These are phyloP conservation scores for Pharnaceum exiguum DNA, from an alignment of 148 eudicot species.

Conservation along the genomic window DNA sequence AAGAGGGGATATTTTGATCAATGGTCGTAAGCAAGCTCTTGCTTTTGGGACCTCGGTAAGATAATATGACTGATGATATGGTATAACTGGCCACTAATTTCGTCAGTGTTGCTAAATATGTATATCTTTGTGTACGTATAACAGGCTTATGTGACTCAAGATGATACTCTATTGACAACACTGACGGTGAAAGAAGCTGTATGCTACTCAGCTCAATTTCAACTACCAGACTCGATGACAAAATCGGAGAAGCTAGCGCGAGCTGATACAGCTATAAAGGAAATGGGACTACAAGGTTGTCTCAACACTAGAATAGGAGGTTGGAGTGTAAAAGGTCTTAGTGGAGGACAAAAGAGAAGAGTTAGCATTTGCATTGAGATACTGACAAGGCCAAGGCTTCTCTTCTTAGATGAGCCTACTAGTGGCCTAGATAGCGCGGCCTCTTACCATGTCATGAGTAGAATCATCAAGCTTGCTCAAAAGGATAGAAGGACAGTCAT, in stretches of 20 bases:
- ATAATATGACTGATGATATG: background rate
- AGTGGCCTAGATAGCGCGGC: constrained; percentile 90
- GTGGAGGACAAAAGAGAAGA: constrained; percentile 84
- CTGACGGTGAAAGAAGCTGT: constrained; percentile 66
- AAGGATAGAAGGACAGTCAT: constrained; percentile 44
- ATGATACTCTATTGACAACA: constrained; percentile 49
- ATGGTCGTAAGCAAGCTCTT: constrained; percentile 37
- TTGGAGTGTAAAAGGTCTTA: constrained; percentile 56
- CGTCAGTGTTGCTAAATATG: background rate
- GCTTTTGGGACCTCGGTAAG: constrained; percentile 50
- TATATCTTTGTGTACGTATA: too few species aligned
- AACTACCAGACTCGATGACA: constrained; percentile 54
- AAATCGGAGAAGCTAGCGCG: constrained; percentile 42
- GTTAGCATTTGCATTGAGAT: constrained; percentile 79
- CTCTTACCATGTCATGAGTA: constrained; percentile 63
- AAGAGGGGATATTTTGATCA: constrained; percentile 42
- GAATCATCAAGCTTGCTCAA: constrained; percentile 32
- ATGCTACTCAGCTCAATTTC: constrained; percentile 71
- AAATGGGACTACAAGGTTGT: constrained; percentile 72
- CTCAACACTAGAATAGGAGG: constrained; percentile 68
- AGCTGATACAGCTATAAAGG: constrained; percentile 47
- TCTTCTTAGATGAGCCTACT: constrained; percentile 85
- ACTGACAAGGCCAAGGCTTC: constrained; percentile 53
- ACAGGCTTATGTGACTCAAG: constrained; percentile 84
- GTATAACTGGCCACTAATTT: too few species aligned